These are phyloP conservation scores for Viola odorata DNA, from an alignment of 345 rosid genomes.

Conservation along the genomic window DNA sequence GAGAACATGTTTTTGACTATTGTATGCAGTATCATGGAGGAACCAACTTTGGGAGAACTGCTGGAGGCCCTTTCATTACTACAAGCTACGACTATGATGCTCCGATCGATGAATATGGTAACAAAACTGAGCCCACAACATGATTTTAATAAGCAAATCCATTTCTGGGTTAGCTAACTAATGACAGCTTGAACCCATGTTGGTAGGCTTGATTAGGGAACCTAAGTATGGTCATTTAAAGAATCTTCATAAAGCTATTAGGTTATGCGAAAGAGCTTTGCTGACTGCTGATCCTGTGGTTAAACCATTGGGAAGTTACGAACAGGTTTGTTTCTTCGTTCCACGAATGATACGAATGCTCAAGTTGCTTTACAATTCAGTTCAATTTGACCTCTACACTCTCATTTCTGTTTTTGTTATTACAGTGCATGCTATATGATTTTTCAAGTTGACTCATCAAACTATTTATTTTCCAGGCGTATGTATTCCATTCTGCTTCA, in stretches of 20 bases:
- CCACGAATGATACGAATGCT: neutral
- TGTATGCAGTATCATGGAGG: conserved; percentile 26
- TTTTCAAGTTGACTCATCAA: neutral
- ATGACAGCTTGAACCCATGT: neutral
- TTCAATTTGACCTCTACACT: too few species aligned
- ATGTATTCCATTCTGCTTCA: conserved; percentile 21
- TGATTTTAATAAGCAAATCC: neutral
- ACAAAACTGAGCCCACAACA: neutral
- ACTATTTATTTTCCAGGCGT: conserved; percentile 12
- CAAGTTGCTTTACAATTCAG: neutral
- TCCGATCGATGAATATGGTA: conserved; percentile 28
- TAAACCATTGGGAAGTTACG: conserved; percentile 9
- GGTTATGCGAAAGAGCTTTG: conserved; percentile 20
- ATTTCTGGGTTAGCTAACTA: neutral
- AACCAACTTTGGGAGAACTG: conserved; percentile 24
- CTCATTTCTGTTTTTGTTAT: too few species aligned
- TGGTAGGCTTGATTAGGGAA: conserved; percentile 21
- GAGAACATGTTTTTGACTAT: neutral
- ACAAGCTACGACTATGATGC: conserved; percentile 32
- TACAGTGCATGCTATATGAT: too few species aligned
- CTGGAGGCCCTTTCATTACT: conserved; percentile 27
- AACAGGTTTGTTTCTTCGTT: conserved; percentile 12
- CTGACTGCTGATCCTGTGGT: conserved; percentile 19
- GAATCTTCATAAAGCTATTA: conserved; percentile 24
- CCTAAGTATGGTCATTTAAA: conserved; percentile 27